Evolutionary conservation across 306 rosid genomes (phyloP).

Genomic region (Elaeagnus macrophylla): DNA sequence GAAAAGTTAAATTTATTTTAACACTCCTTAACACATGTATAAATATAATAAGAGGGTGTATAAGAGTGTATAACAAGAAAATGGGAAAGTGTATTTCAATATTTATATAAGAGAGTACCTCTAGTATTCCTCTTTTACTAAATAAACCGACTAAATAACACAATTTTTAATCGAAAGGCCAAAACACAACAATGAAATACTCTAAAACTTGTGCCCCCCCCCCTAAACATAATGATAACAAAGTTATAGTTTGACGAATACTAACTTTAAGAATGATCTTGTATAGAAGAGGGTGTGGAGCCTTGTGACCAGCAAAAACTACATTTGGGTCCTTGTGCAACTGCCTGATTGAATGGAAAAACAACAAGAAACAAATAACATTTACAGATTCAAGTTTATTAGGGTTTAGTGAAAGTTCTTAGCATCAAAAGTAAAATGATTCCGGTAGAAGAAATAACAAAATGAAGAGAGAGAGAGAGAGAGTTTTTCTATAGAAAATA

Average conservation of each 20-base stretch:
- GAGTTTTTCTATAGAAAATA: neutral
- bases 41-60: too few relatives aligned
- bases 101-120: too few relatives aligned
- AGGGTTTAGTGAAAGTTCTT: too few relatives aligned
- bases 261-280: slow-evolving; percentile 78
- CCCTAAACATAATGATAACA: neutral
- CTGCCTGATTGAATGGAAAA: slow-evolving; percentile 40
- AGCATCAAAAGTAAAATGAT: neutral
- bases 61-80: too few relatives aligned
- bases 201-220: too few relatives aligned
- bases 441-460: neutral
- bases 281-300: slow-evolving; percentile 93
- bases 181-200: neutral
- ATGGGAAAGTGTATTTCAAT: too few relatives aligned
- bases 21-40: too few relatives aligned
- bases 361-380: neutral
- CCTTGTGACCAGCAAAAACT: slow-evolving; percentile 81
- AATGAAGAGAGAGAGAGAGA: too few relatives aligned
- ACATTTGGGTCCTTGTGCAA: slow-evolving; percentile 77
- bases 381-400: neutral
- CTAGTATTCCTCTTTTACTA: too few relatives aligned
- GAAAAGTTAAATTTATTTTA: too few relatives aligned
- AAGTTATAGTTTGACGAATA: neutral
- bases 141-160: too few relatives aligned
- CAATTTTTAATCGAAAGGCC: too few relatives aligned